Evolutionary conservation across 2,329 filamentous ascomycete species (phyloP).

Genomic region (Stagonosporopsis tanaceti): DNA sequence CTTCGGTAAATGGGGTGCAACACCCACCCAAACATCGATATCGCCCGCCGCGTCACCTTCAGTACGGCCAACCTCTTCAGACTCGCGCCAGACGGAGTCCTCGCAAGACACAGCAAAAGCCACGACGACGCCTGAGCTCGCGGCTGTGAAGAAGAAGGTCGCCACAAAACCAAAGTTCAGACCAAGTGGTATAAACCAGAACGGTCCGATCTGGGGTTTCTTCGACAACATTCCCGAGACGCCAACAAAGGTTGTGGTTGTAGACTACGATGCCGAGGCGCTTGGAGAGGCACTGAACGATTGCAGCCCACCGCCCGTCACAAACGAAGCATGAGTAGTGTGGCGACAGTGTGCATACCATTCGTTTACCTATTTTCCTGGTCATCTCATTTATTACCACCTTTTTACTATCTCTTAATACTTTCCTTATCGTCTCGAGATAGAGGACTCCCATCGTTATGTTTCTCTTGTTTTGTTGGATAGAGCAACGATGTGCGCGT

Average conservation of each 20-base stretch:
- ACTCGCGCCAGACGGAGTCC: constrained; percentile 34
- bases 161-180: constrained; percentile 28
- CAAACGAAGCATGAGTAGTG: not conserved
- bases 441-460: not conserved
- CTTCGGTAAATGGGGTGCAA: constrained; percentile 68
- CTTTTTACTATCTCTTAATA: constrained; percentile 15
- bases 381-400: not conserved
- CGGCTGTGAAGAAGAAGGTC: constrained; percentile 7
- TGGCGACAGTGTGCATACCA: not conserved
- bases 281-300: constrained; percentile 48
- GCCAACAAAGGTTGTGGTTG: constrained; percentile 44
- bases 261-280: constrained; percentile 49
- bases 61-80: constrained; percentile 29
- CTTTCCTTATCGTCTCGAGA: constrained; percentile 1
- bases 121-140: not conserved
- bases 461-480: not conserved
- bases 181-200: constrained; percentile 50
- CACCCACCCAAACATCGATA: constrained; percentile 49
- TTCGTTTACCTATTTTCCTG: constrained; percentile 4
- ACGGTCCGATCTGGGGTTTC: constrained; percentile 51
- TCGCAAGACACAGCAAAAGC: constrained; percentile 21
- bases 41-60: constrained; percentile 41
- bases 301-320: constrained; percentile 5
- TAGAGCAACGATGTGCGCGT: constrained; percentile 7
- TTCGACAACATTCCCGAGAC: constrained; percentile 43